Percentiles rank a stretch among this genome's conserved stretches.
Conservation (phyloP, 192 early-diverging fungal species). For the Coemansia sp. region DNA sequence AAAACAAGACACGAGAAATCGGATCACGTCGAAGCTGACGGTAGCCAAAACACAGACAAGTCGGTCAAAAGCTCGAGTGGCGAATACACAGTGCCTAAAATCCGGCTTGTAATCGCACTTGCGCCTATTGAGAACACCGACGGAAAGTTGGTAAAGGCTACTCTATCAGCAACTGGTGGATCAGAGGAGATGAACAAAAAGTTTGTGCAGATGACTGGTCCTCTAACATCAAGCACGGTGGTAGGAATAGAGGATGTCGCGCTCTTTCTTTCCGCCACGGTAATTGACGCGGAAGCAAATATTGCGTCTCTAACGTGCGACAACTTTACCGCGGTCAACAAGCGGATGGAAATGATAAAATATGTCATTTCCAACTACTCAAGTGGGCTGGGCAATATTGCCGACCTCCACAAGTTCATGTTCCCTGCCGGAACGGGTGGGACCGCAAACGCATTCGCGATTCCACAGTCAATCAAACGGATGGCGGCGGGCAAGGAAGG, state of each 20-base stretch:
- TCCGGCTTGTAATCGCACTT: slow-evolving; percentile 36
- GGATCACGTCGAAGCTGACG: background rate
- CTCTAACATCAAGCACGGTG: slow-evolving; percentile 35
- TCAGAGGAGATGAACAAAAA: slow-evolving; percentile 42
- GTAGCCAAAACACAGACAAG: background rate
- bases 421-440: slow-evolving; percentile 45
- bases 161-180: slow-evolving; percentile 32
- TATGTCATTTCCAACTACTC: slow-evolving; percentile 32
- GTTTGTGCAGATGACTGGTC: slow-evolving; percentile 48
- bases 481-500: background rate
- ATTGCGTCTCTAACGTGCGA: slow-evolving; percentile 43
- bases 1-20: background rate
- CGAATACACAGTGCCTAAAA: background rate
- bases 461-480: slow-evolving; percentile 8
- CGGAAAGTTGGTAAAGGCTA: slow-evolving; percentile 36
- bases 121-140: slow-evolving; percentile 30
- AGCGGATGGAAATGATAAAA: slow-evolving; percentile 38
- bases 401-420: slow-evolving; percentile 39
- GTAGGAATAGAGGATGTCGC: slow-evolving; percentile 35
- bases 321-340: slow-evolving; percentile 46
- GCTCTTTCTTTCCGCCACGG: slow-evolving; percentile 36
- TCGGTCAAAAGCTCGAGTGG: background rate
- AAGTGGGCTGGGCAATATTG: slow-evolving; percentile 11
- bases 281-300: slow-evolving; percentile 47
- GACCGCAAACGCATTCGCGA: slow-evolving; percentile 22